Conservation (phyloP, 192 early-diverging fungal genomes). For the Coemansia sp. region DNA sequence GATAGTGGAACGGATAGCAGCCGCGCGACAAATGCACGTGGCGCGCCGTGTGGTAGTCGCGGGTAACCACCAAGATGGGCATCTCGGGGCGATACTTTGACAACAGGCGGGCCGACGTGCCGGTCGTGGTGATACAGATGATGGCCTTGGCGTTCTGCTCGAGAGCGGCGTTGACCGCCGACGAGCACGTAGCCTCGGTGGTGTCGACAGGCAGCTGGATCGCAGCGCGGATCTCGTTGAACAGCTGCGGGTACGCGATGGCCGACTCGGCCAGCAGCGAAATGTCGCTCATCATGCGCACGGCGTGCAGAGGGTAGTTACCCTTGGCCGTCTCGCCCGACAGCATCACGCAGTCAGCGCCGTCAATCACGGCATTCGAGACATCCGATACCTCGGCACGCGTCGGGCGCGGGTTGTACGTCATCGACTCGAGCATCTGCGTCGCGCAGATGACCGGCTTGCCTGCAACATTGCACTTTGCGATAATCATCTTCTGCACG, state of each 20-base stretch:
- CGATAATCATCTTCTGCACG: conserved; percentile 98
- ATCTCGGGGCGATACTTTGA: conserved; percentile 93
- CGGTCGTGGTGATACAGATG: conserved; percentile 88
- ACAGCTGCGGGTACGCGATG: conserved; percentile 92
- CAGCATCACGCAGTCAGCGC: conserved; percentile 98
- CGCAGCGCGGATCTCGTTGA: conserved; percentile 81
- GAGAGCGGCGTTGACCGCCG: conserved; percentile 80
- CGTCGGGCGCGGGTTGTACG: conserved; percentile 95
- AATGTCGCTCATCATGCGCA: conserved; percentile 93
- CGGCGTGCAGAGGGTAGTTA: conserved; percentile 83
- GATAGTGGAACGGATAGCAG: conserved; percentile 78
- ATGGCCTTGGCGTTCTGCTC: conserved; percentile 85
- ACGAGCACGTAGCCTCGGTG: conserved; percentile 90
- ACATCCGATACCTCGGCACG: conserved; percentile 98
- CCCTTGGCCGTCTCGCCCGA: conserved; percentile 99
- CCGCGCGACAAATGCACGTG: conserved; percentile 77
- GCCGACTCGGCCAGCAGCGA: conserved; percentile 90
- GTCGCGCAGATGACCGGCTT: conserved; percentile 98
- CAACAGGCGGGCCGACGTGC: conserved; percentile 84
- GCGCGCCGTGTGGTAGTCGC: conserved; percentile 69
- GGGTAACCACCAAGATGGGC: conserved; percentile 91
- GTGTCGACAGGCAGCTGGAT: conserved; percentile 74
- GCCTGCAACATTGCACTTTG: conserved; percentile 95
- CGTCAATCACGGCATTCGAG: conserved; percentile 96
- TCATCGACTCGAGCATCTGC: conserved; percentile 98